phyloP scores from a whole-genome alignment of 805 yeast genomes.

The Starmerella apicola region DNA sequence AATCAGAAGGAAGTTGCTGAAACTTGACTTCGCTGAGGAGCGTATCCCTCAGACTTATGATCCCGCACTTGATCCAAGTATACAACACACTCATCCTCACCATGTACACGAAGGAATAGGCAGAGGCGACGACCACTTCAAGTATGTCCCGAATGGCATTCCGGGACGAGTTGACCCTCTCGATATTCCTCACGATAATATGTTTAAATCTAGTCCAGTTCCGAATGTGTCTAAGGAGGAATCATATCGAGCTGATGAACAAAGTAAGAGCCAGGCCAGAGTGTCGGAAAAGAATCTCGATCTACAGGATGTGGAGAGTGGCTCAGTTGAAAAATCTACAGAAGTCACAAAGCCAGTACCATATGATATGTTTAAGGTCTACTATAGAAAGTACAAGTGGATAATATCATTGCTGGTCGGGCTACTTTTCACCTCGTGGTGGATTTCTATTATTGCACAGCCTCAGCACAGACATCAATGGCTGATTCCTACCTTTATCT shows the following conservation, averaged over 20 bases:
- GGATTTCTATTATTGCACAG: conserved; percentile 44
- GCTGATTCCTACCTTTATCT: conserved; percentile 47
- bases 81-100: conserved; percentile 26
- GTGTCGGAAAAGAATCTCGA: conserved; percentile 33
- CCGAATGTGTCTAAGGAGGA: too few species aligned
- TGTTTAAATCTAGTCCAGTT: too few species aligned
- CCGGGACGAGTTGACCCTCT: conserved; percentile 16
- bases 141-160: conserved; percentile 15
- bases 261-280: conserved; percentile 28
- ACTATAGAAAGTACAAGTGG: conserved; percentile 20
- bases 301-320: conserved; percentile 24
- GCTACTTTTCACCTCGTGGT: conserved; percentile 41
- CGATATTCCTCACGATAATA: conserved; percentile 12
- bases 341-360: conserved; percentile 7
- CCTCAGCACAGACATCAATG: conserved; percentile 38
- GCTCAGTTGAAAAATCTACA: neutral
- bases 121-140: conserved; percentile 19
- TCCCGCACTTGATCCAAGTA: conserved; percentile 26
- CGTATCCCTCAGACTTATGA: conserved; percentile 19
- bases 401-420: conserved; percentile 25
- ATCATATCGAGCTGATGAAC: neutral
- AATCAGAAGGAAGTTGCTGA: conserved; percentile 6
- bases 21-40: conserved; percentile 16
- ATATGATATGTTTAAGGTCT: conserved; percentile 3
- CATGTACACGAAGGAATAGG: conserved; percentile 22